Evolutionary conservation across 768 basidiomycete species (phyloP).

Genomic region (Hericium rajendrae): DNA sequence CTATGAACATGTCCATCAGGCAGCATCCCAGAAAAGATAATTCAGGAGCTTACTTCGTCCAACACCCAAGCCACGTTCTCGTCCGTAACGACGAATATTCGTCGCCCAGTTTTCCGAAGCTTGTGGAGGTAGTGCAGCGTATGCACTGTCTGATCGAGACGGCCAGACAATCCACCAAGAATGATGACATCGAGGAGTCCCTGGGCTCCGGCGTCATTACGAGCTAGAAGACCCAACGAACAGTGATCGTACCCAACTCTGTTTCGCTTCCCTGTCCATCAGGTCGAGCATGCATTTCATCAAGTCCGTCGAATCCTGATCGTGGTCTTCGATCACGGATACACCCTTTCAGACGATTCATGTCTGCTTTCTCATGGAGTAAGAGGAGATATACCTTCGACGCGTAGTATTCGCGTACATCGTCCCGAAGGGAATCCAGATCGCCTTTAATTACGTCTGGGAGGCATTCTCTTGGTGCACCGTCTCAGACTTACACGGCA

Average conservation of each 20-base stretch:
- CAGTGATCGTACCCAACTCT: slow-evolving; percentile 21
- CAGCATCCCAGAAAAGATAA: not conserved
- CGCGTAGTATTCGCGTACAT: slow-evolving; percentile 64
- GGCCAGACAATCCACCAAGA: slow-evolving; percentile 82
- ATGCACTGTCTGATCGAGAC: slow-evolving; percentile 91
- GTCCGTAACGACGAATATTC: slow-evolving; percentile 75
- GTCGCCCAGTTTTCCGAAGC: slow-evolving; percentile 47
- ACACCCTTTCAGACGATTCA: slow-evolving; percentile 44
- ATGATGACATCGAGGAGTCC: slow-evolving; percentile 46
- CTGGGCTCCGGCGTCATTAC: slow-evolving; percentile 29
- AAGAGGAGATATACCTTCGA: slow-evolving; percentile 33
- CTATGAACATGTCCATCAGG: slow-evolving; percentile 28
- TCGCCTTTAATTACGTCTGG: slow-evolving; percentile 93
- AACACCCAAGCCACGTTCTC: slow-evolving; percentile 91
- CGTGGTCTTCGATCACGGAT: slow-evolving; percentile 49
- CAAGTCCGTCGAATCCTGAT: slow-evolving; percentile 86
- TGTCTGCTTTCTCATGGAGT: too few relatives aligned
- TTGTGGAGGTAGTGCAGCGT: slow-evolving; percentile 81
- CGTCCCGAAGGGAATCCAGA: slow-evolving; percentile 74
- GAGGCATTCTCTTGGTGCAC: slow-evolving; percentile 38
- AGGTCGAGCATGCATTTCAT: slow-evolving; percentile 82
- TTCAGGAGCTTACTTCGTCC: slow-evolving; percentile 42
- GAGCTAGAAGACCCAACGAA: not conserved
- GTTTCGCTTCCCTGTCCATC: slow-evolving; percentile 42
- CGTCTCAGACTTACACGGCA: not conserved